Conservation (phyloP, 768 basidiomycete species). For the Leccinum subgranulosum region DNA sequence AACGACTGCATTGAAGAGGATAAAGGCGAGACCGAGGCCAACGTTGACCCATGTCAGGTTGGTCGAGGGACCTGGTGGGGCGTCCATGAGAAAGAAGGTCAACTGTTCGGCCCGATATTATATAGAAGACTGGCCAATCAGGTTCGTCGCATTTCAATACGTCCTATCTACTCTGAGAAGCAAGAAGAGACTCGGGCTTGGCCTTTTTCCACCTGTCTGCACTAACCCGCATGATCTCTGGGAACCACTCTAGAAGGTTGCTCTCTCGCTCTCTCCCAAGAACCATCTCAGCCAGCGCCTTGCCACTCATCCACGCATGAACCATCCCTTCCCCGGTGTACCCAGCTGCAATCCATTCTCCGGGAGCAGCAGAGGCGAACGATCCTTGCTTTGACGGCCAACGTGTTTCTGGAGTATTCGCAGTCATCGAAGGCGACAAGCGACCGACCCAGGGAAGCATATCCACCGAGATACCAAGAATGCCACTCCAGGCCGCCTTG, state of each 20-base stretch:
- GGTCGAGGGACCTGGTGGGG: slow-evolving; percentile 16
- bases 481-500: slow-evolving; percentile 60
- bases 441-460: slow-evolving; percentile 70
- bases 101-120: background rate
- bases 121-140: background rate
- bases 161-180: background rate
- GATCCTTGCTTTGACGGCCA: background rate
- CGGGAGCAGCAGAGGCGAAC: slow-evolving; percentile 34
- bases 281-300: slow-evolving; percentile 59
- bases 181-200: slow-evolving; percentile 42
- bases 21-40: slow-evolving; percentile 68
- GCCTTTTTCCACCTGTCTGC: slow-evolving; percentile 52
- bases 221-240: slow-evolving; percentile 45
- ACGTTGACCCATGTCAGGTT: slow-evolving; percentile 72
- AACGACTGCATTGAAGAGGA: slow-evolving; percentile 66
- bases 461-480: slow-evolving; percentile 63
- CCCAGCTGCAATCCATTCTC: slow-evolving; percentile 73
- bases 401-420: slow-evolving; percentile 10
- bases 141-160: background rate
- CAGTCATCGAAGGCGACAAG: slow-evolving; percentile 45
- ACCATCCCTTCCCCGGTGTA: slow-evolving; percentile 75
- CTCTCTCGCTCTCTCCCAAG: slow-evolving; percentile 34
- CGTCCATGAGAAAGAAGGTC: slow-evolving; percentile 30
- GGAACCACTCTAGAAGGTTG: slow-evolving; percentile 43
- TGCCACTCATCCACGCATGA: slow-evolving; percentile 65